A percentile compares a stretch with the other conserved stretches of the same genome.
phyloP scores from a whole-genome alignment of 2,329 filamentous ascomycete genomes.

The Clonostachys rosea region DNA sequence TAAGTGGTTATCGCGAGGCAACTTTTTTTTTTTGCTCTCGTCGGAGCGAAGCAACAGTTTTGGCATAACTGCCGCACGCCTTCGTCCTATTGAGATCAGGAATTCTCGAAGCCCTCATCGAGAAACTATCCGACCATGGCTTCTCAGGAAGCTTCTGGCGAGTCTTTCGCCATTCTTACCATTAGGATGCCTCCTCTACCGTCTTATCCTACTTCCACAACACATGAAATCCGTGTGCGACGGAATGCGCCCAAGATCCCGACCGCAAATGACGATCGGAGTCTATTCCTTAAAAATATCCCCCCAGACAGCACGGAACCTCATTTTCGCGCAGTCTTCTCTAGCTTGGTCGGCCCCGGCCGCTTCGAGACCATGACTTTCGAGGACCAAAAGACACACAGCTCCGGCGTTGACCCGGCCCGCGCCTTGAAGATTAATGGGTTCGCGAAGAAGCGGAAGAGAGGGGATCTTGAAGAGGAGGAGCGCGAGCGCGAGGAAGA shows the following conservation, averaged over 20 bases:
- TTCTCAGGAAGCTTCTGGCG: slow-evolving; percentile 8
- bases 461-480: slow-evolving; percentile 47
- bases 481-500: slow-evolving; percentile 50
- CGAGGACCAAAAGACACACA: slow-evolving; percentile 50
- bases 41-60: not conserved
- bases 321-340: slow-evolving; percentile 74
- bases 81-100: too few species aligned
- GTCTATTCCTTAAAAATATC: slow-evolving; percentile 86
- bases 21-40: not conserved
- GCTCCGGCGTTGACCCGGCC: slow-evolving; percentile 38
- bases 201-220: slow-evolving; percentile 56
- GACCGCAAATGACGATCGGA: slow-evolving; percentile 68
- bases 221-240: slow-evolving; percentile 84
- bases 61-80: too few species aligned
- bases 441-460: slow-evolving; percentile 33
- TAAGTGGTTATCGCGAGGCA: not conserved
- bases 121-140: too few species aligned
- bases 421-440: slow-evolving; percentile 33
- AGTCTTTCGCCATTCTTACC: slow-evolving; percentile 66
- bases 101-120: too few species aligned
- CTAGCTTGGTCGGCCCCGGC: slow-evolving; percentile 68
- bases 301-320: slow-evolving; percentile 77
- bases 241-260: slow-evolving; percentile 76
- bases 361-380: slow-evolving; percentile 77
- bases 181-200: slow-evolving; percentile 60